Evolutionary conservation across 331 rosid genomes (phyloP), one percentile per base, ranked within the genome.

Genomic region (Acacia pycnantha): DNA sequence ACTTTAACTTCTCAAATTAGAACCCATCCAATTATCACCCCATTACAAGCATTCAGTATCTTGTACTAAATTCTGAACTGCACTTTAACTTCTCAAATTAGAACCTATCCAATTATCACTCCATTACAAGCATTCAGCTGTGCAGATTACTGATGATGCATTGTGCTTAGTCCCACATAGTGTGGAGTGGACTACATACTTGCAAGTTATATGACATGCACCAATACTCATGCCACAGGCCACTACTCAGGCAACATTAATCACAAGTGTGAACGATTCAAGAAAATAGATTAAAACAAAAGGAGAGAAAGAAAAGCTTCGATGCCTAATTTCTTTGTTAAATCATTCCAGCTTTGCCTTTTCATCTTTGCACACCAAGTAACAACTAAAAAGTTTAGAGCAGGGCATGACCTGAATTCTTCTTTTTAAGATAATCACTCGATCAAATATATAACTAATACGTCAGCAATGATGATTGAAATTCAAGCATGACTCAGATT

Each of bases 401-500:
- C 29, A 51, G 47, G 50, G 16, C 35, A 26, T 61, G 67, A 24
- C 31, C 29, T 13, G 41, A 3, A 69, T 69, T 69, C 51, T 40
- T 69, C 29, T n/a, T 69, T 69, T 40, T 40, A 19, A 64, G 70
- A 65, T 29, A 31, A 16, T 65, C 43, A 15, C 70, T 29, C 54
- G 22, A 41, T 79, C 31, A 40, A 26, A 53, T 50, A 65, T 16
- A 10, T 46, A 77, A 77, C 62, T 77, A 13, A 26, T 29, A 44
- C n/a, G 18, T 29, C 77, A 26, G 21, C 11, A 29, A 73, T 73
- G 44, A 73, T 29, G 3, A 73, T 43, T 70, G 33, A 44, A 29
- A 46, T 50, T 16, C 16, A 73, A 76, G 54, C 70, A 40, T 76
- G 70, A 40, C 54, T 76, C 78, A 74, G 67, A 74, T 5, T 53